Conservation (phyloP, 441 rosid species). For the Arabidopsis lyrata region DNA sequence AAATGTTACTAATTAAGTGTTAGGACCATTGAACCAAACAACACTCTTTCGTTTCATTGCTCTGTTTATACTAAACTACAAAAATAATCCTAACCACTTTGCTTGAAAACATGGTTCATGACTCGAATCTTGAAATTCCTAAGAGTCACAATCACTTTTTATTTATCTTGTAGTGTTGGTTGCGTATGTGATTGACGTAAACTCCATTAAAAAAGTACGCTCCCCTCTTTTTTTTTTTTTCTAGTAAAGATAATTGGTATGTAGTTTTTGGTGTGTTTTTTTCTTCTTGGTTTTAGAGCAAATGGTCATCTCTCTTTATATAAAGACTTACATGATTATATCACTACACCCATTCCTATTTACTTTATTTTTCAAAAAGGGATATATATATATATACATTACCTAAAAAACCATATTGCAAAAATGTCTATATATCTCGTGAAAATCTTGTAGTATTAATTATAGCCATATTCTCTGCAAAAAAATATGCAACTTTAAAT, state of each 20-base stretch:
- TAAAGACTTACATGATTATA: too few species aligned
- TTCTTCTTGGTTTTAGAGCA: neutral
- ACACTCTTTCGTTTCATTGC: neutral
- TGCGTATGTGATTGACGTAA: neutral
- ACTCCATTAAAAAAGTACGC: neutral
- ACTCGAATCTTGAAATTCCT: neutral
- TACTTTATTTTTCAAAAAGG: too few species aligned
- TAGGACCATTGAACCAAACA: neutral
- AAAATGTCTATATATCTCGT: too few species aligned
- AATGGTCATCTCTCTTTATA: neutral
- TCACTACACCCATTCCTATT: too few species aligned
- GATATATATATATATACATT: too few species aligned
- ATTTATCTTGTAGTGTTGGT: neutral
- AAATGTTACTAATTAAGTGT: neutral
- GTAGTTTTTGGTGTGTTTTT: neutral
- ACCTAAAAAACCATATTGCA: neutral
- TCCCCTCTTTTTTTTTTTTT: too few species aligned
- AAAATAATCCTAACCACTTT: neutral
- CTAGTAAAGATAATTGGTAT: too few species aligned
- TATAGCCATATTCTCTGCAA: too few species aligned
- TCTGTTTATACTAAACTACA: too few species aligned
- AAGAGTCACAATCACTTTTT: neutral
- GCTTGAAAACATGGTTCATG: neutral
- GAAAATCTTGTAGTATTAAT: too few species aligned
- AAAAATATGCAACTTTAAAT: too few species aligned